phyloP scores from a whole-genome alignment of 139 green algal genomes.

The Auxenochlorella pyrenoidosa region DNA sequence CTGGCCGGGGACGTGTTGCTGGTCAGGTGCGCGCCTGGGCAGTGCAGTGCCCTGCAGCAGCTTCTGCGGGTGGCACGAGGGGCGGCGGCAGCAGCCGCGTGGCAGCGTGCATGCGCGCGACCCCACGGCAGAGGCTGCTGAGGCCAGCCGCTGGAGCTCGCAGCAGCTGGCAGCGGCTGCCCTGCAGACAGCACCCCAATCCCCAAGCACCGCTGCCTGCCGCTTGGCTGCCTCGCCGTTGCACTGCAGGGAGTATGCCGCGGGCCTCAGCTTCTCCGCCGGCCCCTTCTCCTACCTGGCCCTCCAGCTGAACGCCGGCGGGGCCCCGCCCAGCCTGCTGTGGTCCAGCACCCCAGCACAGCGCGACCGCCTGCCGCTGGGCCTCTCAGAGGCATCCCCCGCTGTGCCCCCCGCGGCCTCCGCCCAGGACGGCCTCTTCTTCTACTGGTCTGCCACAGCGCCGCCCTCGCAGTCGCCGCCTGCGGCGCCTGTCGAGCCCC shows the following conservation, averaged over 20 bases:
- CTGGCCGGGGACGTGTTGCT: slow-evolving; percentile 13
- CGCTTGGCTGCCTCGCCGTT: neutral
- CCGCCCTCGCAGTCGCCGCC: neutral
- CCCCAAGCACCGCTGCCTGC: too few species aligned
- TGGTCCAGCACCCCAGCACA: neutral
- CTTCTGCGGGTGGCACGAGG: neutral
- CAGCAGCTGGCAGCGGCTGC: neutral
- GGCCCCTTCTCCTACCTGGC: slow-evolving; percentile 33
- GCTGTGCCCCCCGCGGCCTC: neutral
- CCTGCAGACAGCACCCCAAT: neutral
- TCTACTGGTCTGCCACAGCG: slow-evolving; percentile 12
- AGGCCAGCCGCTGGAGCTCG: too few species aligned
- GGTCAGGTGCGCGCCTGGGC: slow-evolving; percentile 25
- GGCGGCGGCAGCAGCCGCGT: too few species aligned
- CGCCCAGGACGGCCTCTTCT: neutral
- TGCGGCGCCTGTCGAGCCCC: neutral
- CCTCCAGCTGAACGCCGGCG: slow-evolving; percentile 5
- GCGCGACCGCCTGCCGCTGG: slow-evolving; percentile 17
- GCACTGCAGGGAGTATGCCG: slow-evolving; percentile 11
- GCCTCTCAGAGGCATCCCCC: slow-evolving; percentile 8
- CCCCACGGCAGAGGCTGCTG: too few species aligned
- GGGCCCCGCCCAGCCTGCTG: slow-evolving; percentile 14
- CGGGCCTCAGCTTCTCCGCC: neutral
- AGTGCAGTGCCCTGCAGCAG: neutral
- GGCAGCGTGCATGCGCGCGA: too few species aligned